Evolutionary conservation across 768 basidiomycete species (phyloP), one percentile per base, ranked within the genome.

Genomic region (Naganishia kalamii): DNA sequence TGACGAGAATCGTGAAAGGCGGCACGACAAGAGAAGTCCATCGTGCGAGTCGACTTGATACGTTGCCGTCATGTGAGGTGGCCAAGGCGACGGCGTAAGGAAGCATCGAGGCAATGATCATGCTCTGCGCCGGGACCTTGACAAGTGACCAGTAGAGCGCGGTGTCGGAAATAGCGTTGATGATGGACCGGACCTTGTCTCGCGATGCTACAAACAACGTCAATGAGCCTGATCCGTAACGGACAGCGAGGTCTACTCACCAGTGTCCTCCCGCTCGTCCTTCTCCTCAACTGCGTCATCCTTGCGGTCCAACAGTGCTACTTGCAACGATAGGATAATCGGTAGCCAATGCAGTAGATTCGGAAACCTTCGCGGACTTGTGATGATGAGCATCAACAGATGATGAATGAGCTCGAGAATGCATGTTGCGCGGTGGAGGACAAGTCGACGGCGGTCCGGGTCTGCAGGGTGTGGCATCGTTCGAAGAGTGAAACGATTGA

Each of bases 311-410:
- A 49, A 49, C 15, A 57, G 6, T 21, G 23, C 13, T 6, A 25
- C 15, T 30, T 29, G 54, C 11, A 57, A 12, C 8, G 54, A 29
- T 21, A 57, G 37, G 11, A 57, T 13, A n/a, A 40, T 15, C 23
- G 54, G 54, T n/a, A 57, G 32, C 54, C 54, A 57, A 15, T 57
- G 33, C 1, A 57, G 21, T 19, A 57, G 35, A 35, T 57, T 57
- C 35, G 40, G 54, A 23, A 23, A 57, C 19, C n/a, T n/a, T 30
- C 40, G 54, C 23, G 35, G 54, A 17, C 21, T 40, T 33, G 54
- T 15, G 37, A 57, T 57, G 7, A n/a, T 35, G 54, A 40, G 37
- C 10, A 57, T 21, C 21, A 57, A 35, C 1, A 57, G 54, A 25
- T 40, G 37, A 2, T 57, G 33, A 23, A 27, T 35, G 35, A 35